Percentiles rank a stretch among this genome's conserved stretches.
phyloP scores from a whole-genome alignment of 768 basidiomycete species.

The Mycena pura region DNA sequence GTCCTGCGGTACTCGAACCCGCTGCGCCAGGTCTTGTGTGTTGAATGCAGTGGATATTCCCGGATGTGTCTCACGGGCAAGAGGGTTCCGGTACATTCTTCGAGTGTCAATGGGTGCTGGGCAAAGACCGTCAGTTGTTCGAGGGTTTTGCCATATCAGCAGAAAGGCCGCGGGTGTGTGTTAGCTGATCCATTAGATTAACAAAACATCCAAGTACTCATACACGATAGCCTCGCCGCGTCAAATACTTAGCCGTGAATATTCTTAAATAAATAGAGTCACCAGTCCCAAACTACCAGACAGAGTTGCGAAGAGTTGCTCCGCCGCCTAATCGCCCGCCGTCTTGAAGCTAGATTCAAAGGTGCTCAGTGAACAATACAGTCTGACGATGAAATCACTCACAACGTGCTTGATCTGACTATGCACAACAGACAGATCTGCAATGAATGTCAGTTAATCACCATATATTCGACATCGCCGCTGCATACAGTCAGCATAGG shows the following conservation, averaged over 20 bases:
- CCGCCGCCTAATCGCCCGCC: slow-evolving; percentile 18
- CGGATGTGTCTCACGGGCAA: slow-evolving; percentile 5
- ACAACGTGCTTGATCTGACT: slow-evolving; percentile 57
- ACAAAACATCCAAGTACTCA: no score
- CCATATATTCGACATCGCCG: neutral
- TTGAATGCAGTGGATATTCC: slow-evolving; percentile 20
- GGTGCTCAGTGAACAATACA: neutral
- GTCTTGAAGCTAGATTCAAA: slow-evolving; percentile 4
- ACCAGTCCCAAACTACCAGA: slow-evolving; percentile 15
- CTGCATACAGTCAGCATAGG: slow-evolving; percentile 85
- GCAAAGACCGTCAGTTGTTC: slow-evolving; percentile 61
- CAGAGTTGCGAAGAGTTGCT: slow-evolving; percentile 8
- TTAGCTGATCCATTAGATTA: neutral
- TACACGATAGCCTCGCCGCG: no score
- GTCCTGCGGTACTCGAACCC: neutral
- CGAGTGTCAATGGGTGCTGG: slow-evolving; percentile 68
- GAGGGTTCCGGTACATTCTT: slow-evolving; percentile 30
- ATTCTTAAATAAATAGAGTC: no score
- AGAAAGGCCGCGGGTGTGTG: slow-evolving; percentile 45
- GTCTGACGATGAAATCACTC: slow-evolving; percentile 26
- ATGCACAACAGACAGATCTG: slow-evolving; percentile 57
- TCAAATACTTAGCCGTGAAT: no score
- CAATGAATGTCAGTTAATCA: slow-evolving; percentile 3
- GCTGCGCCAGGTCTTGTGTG: slow-evolving; percentile 5
- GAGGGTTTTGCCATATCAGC: slow-evolving; percentile 72